These are phyloP conservation scores for Colletotrichum tropicicola DNA, from an alignment of 2,329 filamentous ascomycete species.

Conservation along the genomic window DNA sequence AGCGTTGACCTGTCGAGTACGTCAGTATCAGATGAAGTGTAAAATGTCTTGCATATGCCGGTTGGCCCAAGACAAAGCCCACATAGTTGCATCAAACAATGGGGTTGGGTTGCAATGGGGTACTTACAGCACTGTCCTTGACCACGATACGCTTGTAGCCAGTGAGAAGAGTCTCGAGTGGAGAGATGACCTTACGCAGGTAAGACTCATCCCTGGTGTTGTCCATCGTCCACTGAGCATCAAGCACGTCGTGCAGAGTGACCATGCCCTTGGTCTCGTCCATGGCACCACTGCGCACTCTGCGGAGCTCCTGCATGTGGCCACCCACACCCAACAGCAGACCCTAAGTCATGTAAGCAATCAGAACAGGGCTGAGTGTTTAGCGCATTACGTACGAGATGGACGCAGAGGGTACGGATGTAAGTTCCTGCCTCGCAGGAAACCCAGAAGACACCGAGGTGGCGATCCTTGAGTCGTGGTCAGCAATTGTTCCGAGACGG, in stretches of 20 bases:
- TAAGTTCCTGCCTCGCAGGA: conserved; percentile 99
- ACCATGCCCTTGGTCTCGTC: conserved; percentile 89
- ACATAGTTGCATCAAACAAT: conserved; percentile 9
- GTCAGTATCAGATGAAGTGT: conserved; percentile 10
- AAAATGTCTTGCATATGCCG: background rate
- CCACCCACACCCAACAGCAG: conserved; percentile 81
- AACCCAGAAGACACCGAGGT: conserved; percentile 98
- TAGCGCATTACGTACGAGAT: conserved; percentile 58
- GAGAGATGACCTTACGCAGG: conserved; percentile 88
- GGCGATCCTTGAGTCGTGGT: conserved; percentile 67
- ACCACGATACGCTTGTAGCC: conserved; percentile 97
- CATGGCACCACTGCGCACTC: conserved; percentile 95
- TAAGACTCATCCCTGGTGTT: conserved; percentile 92
- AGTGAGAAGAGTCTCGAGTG: conserved; percentile 89
- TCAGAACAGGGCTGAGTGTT: conserved; percentile 41
- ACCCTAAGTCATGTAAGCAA: conserved; percentile 50
- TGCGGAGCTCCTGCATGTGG: conserved; percentile 97
- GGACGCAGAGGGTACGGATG: conserved; percentile 97
- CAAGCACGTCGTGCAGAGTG: conserved; percentile 93
- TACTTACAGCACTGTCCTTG: conserved; percentile 79
- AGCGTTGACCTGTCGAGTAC: conserved; percentile 74
- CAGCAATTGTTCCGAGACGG: conserved; percentile 1
- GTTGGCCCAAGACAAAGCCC: conserved; percentile 4
- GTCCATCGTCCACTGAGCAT: conserved; percentile 96
- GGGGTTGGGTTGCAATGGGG: conserved; percentile 11